Conservation (phyloP, 2,329 filamentous ascomycete genomes). For the Fusarium sp. region DNA sequence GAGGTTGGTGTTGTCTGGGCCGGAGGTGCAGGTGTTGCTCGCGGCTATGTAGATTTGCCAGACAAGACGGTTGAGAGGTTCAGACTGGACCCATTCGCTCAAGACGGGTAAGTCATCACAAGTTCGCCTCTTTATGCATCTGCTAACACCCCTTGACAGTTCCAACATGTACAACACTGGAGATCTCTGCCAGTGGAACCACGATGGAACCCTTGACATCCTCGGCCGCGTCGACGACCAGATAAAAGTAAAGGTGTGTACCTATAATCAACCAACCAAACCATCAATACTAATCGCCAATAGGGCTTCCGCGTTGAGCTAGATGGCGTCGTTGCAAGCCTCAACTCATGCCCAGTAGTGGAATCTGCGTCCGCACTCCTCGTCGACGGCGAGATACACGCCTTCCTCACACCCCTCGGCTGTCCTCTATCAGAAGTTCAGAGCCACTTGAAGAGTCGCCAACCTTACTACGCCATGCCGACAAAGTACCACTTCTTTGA, state of each 20-base stretch:
- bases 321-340: slow-evolving; percentile 64
- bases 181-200: slow-evolving; percentile 66
- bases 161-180: slow-evolving; percentile 70
- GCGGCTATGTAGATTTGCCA: slow-evolving; percentile 66
- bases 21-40: slow-evolving; percentile 63
- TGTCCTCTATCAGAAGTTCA: slow-evolving; percentile 53
- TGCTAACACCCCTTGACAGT: slow-evolving; percentile 9
- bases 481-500: slow-evolving; percentile 56
- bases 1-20: slow-evolving; percentile 68
- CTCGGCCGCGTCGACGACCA: slow-evolving; percentile 70
- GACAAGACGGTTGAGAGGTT: slow-evolving; percentile 63
- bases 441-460: slow-evolving; percentile 53
- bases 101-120: slow-evolving; percentile 57
- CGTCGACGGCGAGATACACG: slow-evolving; percentile 61
- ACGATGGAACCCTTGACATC: slow-evolving; percentile 65
- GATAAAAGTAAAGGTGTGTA: slow-evolving; percentile 64
- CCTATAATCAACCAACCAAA: neutral
- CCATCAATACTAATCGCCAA: neutral
- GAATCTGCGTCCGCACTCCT: slow-evolving; percentile 60
- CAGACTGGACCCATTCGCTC: slow-evolving; percentile 62
- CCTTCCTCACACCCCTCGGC: slow-evolving; percentile 57
- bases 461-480: slow-evolving; percentile 68
- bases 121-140: neutral
- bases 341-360: slow-evolving; percentile 59
- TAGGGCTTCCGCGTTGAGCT: slow-evolving; percentile 70